These are phyloP conservation scores for Marsdenia floribunda DNA, from an alignment of 257 asterid genomes.

Conservation along the genomic window DNA sequence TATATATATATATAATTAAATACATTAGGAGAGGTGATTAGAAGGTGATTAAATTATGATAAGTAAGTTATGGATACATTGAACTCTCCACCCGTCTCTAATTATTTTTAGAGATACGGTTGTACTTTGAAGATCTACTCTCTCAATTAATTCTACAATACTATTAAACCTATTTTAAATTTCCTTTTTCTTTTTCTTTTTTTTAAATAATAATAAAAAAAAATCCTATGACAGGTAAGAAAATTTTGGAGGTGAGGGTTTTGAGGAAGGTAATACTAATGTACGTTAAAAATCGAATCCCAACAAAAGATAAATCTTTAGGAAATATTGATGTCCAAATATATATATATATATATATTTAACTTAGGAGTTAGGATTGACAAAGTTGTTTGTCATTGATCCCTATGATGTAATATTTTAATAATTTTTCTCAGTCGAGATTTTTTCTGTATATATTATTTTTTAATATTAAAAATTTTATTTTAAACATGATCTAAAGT, in stretches of 20 bases:
- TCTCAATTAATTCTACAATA: neutral
- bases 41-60: neutral
- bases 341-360: too few species aligned
- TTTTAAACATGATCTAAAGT: too few species aligned
- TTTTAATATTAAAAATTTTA: too few species aligned
- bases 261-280: too few species aligned
- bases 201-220: too few species aligned
- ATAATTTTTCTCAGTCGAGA: too few species aligned
- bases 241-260: neutral
- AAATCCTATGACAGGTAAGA: neutral
- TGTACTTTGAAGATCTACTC: conserved; percentile 14
- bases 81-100: conserved; percentile 10
- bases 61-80: conserved; percentile 7
- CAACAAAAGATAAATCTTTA: neutral
- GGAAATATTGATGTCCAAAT: neutral
- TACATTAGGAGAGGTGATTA: neutral
- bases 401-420: too few species aligned
- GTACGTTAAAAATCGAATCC: neutral
- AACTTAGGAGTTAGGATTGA: too few species aligned
- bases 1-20: neutral
- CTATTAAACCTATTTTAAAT: neutral
- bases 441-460: too few species aligned
- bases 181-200: too few species aligned
- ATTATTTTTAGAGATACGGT: conserved; percentile 10
- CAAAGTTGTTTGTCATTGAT: too few species aligned